Percentiles rank a stretch among this genome's conserved stretches.
Conservation (phyloP, 345 rosid genomes). For the Salix viminalis region DNA sequence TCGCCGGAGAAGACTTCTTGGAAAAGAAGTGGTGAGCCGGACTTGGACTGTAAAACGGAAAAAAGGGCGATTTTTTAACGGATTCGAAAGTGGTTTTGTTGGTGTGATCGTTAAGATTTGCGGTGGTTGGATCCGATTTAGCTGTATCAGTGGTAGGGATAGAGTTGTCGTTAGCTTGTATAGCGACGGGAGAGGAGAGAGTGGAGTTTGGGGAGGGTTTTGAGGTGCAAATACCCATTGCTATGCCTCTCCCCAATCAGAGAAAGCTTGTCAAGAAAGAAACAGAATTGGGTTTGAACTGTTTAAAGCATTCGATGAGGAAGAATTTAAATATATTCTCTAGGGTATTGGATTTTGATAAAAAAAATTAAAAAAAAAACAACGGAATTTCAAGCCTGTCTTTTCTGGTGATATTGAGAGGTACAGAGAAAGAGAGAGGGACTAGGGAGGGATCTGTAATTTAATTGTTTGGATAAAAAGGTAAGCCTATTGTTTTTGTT, state of each 20-base stretch:
- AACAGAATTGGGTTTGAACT: neutral
- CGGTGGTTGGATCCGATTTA: constrained; percentile 13
- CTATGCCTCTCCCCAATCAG: constrained; percentile 23
- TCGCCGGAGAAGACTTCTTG: constrained; percentile 79
- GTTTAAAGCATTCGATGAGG: neutral
- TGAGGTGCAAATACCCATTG: constrained; percentile 81
- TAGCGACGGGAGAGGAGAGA: constrained; percentile 28
- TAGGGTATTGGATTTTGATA: neutral
- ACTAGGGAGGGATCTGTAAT: neutral
- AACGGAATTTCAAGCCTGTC: neutral
- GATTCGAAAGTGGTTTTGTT: constrained; percentile 23
- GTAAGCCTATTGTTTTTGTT: neutral
- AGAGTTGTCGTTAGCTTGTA: constrained; percentile 16
- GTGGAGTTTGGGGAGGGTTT: constrained; percentile 49
- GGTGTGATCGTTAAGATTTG: constrained; percentile 6
- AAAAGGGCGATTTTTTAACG: constrained; percentile 61
- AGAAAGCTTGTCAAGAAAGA: neutral
- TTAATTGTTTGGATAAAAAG: neutral
- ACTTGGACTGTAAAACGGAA: constrained; percentile 84
- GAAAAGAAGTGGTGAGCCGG: constrained; percentile 81
- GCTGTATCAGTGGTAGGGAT: constrained; percentile 23
- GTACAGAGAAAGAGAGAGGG: neutral
- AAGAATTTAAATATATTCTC: neutral
- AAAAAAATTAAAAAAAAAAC: neutral
- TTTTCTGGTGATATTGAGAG: neutral